These are phyloP conservation scores for Gynandropsis gynandra DNA, from an alignment of 345 rosid genomes.

Conservation along the genomic window DNA sequence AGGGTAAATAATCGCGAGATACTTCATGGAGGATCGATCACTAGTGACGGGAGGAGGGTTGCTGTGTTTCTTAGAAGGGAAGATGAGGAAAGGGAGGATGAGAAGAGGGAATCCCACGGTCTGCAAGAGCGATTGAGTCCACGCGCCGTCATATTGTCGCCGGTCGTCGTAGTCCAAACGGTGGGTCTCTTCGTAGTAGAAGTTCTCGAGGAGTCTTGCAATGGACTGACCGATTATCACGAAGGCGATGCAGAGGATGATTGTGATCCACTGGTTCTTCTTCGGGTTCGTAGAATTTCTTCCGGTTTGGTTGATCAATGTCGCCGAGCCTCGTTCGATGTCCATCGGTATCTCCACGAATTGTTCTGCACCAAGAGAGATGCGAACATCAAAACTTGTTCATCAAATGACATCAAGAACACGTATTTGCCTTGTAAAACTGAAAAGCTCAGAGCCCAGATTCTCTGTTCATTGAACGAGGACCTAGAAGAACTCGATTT, in stretches of 20 bases:
- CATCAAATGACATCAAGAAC: too few species aligned
- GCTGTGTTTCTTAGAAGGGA: constrained; percentile 8
- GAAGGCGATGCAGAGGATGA: constrained; percentile 21
- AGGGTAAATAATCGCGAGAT: constrained; percentile 18
- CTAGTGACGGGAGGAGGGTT: constrained; percentile 14
- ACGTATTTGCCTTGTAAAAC: too few species aligned
- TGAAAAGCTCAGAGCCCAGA: too few species aligned
- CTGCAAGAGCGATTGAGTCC: constrained; percentile 29
- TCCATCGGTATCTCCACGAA: constrained; percentile 25
- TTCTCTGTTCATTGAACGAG: too few species aligned
- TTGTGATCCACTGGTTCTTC: constrained; percentile 27
- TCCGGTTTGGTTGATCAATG: constrained; percentile 18
- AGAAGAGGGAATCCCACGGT: constrained; percentile 31
- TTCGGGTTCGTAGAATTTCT: neutral
- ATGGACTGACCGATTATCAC: constrained; percentile 21
- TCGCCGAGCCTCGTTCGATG: constrained; percentile 22
- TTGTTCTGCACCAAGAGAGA: constrained; percentile 21
- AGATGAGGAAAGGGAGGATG: constrained; percentile 26
- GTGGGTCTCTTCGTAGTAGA: constrained; percentile 19
- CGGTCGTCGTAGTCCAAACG: constrained; percentile 18
- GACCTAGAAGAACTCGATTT: too few species aligned
- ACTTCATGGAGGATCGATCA: constrained; percentile 14
- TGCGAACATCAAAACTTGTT: too few species aligned
- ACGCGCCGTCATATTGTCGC: constrained; percentile 21
- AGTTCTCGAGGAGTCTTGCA: constrained; percentile 28